phyloP scores from a whole-genome alignment of 306 rosid species.

The Chamaecrista fasciculata region DNA sequence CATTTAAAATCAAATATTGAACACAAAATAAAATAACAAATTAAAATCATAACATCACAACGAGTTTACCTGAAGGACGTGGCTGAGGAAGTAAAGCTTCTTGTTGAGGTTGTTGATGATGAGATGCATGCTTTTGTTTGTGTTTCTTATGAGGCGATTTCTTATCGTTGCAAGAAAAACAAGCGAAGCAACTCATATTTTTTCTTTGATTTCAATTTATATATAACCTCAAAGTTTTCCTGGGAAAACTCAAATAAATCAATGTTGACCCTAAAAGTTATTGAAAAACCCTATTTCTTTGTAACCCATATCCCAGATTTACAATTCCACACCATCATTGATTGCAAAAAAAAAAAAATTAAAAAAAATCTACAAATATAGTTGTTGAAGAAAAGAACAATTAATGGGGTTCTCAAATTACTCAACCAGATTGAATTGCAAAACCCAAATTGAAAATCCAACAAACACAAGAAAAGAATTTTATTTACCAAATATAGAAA shows the following conservation, averaged over 20 bases:
- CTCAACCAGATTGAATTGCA: constrained; percentile 10
- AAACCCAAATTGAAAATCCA: constrained; percentile 29
- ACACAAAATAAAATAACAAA: too few relatives aligned
- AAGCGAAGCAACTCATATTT: constrained; percentile 88
- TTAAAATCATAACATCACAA: neutral
- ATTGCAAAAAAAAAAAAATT: neutral
- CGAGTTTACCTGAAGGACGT: constrained; percentile 40
- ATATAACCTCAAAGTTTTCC: neutral
- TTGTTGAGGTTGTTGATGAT: constrained; percentile 37
- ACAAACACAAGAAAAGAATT: constrained; percentile 12
- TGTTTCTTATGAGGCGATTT: constrained; percentile 39
- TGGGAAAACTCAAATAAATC: neutral
- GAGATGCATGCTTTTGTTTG: constrained; percentile 16
- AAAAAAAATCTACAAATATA: too few relatives aligned
- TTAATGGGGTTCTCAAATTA: constrained; percentile 9
- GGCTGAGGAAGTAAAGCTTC: constrained; percentile 33
- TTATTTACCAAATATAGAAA: neutral
- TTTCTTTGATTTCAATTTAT: constrained; percentile 20
- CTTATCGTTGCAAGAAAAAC: constrained; percentile 64
- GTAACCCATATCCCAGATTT: constrained; percentile 3
- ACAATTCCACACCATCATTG: constrained; percentile 1
- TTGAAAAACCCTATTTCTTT: neutral
- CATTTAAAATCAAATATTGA: too few relatives aligned
- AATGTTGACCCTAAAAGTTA: constrained; percentile 2
- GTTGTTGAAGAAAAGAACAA: neutral